phyloP scores from a whole-genome alignment of 2,329 filamentous ascomycete genomes.

The Botrytis pseudocinerea region DNA sequence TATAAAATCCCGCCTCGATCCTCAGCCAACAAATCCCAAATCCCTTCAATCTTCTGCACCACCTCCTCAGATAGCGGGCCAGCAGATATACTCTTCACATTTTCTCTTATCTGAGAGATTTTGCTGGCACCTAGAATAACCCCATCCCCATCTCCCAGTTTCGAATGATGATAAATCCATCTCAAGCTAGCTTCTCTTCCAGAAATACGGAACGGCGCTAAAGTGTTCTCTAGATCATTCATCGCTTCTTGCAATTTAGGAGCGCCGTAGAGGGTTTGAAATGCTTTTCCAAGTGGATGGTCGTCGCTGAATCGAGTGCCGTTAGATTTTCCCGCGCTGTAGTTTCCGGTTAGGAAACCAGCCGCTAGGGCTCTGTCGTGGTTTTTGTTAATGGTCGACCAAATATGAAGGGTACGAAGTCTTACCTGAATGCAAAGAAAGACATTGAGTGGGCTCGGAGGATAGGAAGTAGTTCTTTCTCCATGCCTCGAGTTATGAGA shows the following conservation, averaged over 20 bases:
- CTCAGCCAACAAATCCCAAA: not conserved
- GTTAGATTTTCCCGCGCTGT: not conserved
- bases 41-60: not conserved
- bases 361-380: not conserved
- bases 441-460: not conserved
- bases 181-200: slow-evolving; percentile 2
- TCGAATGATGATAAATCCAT: slow-evolving; percentile 7
- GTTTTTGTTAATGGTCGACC: not conserved
- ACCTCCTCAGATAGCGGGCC: not conserved
- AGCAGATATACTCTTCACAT: not conserved
- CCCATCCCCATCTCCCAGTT: not conserved
- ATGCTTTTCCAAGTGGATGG: not conserved
- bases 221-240: not conserved
- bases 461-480: not conserved
- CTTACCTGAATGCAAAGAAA: not conserved
- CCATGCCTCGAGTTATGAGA: slow-evolving; percentile 22
- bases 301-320: not conserved
- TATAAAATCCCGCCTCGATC: not conserved
- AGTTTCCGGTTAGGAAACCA: slow-evolving; percentile 5
- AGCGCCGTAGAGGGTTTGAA: not conserved
- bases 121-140: slow-evolving; percentile 1
- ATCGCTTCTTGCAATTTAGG: slow-evolving; percentile 6
- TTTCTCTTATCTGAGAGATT: not conserved
- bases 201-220: not conserved
- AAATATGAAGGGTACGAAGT: not conserved